phyloP scores from a whole-genome alignment of 225 moss, liverwort and hornwort genomes.

The Marchantia paleacea region DNA sequence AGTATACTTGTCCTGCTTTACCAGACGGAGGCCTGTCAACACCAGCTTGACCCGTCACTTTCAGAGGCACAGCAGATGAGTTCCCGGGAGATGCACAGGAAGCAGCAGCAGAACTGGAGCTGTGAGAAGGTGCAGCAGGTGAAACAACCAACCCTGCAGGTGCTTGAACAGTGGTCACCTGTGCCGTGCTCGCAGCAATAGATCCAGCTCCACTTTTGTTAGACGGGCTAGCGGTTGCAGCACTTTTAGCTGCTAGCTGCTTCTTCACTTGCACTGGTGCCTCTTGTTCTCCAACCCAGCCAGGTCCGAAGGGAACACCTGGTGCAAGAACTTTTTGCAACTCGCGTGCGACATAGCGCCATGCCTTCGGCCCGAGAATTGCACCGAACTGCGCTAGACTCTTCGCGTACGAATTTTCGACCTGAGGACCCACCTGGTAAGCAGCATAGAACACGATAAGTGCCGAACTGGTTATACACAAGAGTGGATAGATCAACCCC shows the following conservation, averaged over 20 bases:
- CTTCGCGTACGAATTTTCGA: constrained; percentile 40
- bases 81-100: background rate
- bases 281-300: constrained; percentile 31
- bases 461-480: background rate
- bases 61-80: constrained; percentile 1
- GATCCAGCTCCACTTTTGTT: background rate
- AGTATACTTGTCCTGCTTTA: constrained; percentile 6
- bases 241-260: background rate
- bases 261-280: constrained; percentile 9
- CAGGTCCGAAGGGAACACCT: constrained; percentile 31
- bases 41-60: background rate
- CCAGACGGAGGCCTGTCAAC: constrained; percentile 4
- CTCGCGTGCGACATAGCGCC: constrained; percentile 36
- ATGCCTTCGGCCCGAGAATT: constrained; percentile 30
- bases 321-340: constrained; percentile 40
- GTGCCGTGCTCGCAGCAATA: background rate
- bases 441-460: background rate
- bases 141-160: background rate
- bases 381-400: constrained; percentile 49
- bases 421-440: constrained; percentile 37
- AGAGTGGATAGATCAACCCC: too few relatives aligned
- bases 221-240: background rate
- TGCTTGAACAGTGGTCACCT: background rate
- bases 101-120: constrained; percentile 1
- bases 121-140: background rate